phyloP scores from a whole-genome alignment of 164 flowering plant genomes.

The Warburgia ugandensis region DNA sequence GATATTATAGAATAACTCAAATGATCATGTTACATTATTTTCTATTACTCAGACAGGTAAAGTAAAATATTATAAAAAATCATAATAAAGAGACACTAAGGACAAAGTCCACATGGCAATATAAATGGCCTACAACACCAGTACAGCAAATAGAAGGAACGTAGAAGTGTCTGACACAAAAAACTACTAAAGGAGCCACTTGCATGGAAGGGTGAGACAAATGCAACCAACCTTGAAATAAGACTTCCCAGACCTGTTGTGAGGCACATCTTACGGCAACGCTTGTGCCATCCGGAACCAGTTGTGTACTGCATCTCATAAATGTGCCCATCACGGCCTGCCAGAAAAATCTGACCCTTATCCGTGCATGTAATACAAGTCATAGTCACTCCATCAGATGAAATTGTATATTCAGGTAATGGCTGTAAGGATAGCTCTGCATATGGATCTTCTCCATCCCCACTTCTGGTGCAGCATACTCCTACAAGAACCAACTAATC shows the following conservation, averaged over 20 bases:
- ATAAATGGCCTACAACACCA: no score
- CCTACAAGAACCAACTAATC: constrained; percentile 85
- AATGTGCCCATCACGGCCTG: constrained; percentile 97
- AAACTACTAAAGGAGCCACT: no score
- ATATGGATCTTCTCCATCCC: constrained; percentile 86
- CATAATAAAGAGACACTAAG: no score
- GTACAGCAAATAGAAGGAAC: no score
- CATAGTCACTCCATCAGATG: constrained; percentile 97
- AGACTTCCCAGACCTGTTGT: constrained; percentile 81
- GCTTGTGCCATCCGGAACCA: constrained; percentile 90
- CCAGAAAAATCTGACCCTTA: constrained; percentile 77
- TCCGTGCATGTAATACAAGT: constrained; percentile 85
- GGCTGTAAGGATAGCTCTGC: constrained; percentile 89
- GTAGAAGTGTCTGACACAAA: no score
- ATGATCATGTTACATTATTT: no score
- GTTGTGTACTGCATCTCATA: constrained; percentile 82
- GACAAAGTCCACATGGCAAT: no score
- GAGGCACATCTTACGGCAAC: constrained; percentile 90
- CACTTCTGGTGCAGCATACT: constrained; percentile 76
- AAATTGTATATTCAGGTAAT: constrained; percentile 82
- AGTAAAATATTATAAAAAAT: no score
- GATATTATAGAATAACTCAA: not conserved
- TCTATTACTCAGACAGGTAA: no score
- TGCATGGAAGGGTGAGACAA: not conserved
- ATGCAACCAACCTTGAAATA: constrained; percentile 59